Evolutionary conservation across 2,329 filamentous ascomycete species (phyloP).

Genomic region (Graphilbum ipis-grandicollis): DNA sequence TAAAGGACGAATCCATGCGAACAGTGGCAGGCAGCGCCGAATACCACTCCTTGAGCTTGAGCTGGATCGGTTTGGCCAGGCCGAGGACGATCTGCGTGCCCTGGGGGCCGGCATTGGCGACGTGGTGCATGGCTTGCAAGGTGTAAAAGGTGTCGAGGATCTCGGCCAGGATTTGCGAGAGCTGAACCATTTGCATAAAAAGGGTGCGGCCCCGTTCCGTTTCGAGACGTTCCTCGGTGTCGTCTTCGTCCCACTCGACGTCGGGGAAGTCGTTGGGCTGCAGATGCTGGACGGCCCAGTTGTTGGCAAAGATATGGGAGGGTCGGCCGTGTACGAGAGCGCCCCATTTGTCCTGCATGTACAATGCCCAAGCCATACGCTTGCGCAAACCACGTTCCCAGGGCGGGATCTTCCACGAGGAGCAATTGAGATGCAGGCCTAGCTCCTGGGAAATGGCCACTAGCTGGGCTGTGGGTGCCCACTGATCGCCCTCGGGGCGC

Average conservation of each 20-base stretch:
- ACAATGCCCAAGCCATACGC: conserved; percentile 45
- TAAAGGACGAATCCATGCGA: conserved; percentile 47
- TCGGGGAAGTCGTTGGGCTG: conserved; percentile 55
- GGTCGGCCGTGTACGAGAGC: conserved; percentile 72
- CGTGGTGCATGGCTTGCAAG: conserved; percentile 54
- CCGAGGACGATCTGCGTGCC: conserved; percentile 58
- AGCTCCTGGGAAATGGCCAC: conserved; percentile 41
- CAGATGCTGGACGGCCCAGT: conserved; percentile 64
- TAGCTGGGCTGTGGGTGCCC: conserved; percentile 32
- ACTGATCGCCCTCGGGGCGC: conserved; percentile 25
- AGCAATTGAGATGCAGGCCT: conserved; percentile 43
- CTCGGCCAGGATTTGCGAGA: conserved; percentile 61
- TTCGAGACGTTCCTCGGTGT: conserved; percentile 44
- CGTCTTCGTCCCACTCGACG: conserved; percentile 45
- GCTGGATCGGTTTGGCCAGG: conserved; percentile 64
- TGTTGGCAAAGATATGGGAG: conserved; percentile 49
- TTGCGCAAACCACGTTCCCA: conserved; percentile 47
- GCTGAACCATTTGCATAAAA: conserved; percentile 58
- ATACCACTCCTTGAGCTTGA: conserved; percentile 73
- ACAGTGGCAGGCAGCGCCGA: conserved; percentile 43
- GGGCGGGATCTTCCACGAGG: conserved; percentile 40
- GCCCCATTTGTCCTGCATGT: conserved; percentile 59
- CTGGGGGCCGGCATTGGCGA: conserved; percentile 47
- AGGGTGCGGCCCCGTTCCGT: conserved; percentile 51
- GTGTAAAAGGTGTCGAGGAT: conserved; percentile 75